A percentile compares a stretch with the other conserved stretches of the same genome.
Evolutionary conservation across 164 flowering plant genomes (phyloP).

Genomic region (Sextonia rubra): DNA sequence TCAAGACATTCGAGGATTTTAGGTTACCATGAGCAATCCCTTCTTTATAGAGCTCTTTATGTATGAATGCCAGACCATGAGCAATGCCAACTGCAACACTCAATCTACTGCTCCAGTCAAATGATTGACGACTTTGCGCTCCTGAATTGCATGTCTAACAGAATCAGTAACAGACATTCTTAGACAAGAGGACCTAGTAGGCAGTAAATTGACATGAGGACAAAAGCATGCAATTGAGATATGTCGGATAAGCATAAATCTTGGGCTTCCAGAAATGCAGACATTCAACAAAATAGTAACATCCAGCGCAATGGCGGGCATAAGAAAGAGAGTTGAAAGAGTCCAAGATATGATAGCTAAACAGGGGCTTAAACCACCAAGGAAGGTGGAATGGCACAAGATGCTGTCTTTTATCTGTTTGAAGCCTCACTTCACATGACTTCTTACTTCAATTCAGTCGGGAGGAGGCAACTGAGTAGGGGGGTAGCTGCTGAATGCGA

Average conservation of each 20-base stretch:
- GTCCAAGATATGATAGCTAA: background rate
- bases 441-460: no score
- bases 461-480: no score
- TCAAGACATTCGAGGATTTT: conserved; percentile 64
- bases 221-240: no score
- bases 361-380: background rate
- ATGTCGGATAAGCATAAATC: background rate
- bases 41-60: conserved; percentile 33
- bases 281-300: no score
- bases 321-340: no score
- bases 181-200: background rate
- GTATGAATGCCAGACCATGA: conserved; percentile 52
- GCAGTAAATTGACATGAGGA: background rate
- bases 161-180: background rate
- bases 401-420: no score
- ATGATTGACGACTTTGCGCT: conserved; percentile 25
- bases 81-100: conserved; percentile 39
- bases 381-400: no score
- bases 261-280: background rate
- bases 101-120: conserved; percentile 64
- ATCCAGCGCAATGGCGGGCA: no score
- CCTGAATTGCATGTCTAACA: conserved; percentile 19
- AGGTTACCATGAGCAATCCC: conserved; percentile 65
- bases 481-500: no score
- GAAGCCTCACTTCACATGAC: no score